Evolutionary conservation across 1,284 basidiomycete genomes (phyloP).

Genomic region (Puccinia hordei): DNA sequence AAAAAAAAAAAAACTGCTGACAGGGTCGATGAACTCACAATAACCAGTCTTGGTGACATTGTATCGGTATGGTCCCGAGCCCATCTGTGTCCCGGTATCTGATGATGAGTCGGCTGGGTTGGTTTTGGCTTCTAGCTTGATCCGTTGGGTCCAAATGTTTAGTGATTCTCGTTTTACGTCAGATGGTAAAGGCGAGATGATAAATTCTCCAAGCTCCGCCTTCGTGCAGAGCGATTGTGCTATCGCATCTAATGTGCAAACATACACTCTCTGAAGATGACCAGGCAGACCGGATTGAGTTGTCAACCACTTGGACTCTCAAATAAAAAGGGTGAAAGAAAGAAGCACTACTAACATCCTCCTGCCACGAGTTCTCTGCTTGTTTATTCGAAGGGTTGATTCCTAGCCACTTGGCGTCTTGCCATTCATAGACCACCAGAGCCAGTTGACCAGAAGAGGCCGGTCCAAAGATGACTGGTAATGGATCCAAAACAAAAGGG

Average conservation of each 20-base stretch:
- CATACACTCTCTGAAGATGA: slow-evolving; percentile 74
- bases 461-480: slow-evolving; percentile 75
- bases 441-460: slow-evolving; percentile 82
- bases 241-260: slow-evolving; percentile 79
- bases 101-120: slow-evolving; percentile 53
- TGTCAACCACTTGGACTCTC: not conserved
- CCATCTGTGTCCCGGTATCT: slow-evolving; percentile 53
- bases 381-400: slow-evolving; percentile 59
- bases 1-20: slow-evolving; percentile 51
- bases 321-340: slow-evolving; percentile 27
- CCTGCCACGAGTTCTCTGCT: slow-evolving; percentile 57
- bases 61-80: slow-evolving; percentile 55
- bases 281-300: slow-evolving; percentile 7
- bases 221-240: slow-evolving; percentile 70
- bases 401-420: slow-evolving; percentile 80
- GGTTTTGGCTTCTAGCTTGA: slow-evolving; percentile 58
- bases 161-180: slow-evolving; percentile 70
- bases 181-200: slow-evolving; percentile 67
- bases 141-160: slow-evolving; percentile 61
- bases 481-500: not conserved
- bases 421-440: slow-evolving; percentile 93
- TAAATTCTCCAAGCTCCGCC: slow-evolving; percentile 77
- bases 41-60: slow-evolving; percentile 55
- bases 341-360: slow-evolving; percentile 56
- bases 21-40: slow-evolving; percentile 51